A percentile compares a stretch with the other conserved stretches of the same genome.
Evolutionary conservation across 495 filamentous ascomycete species (phyloP).

Genomic region (Aspergillus taichungensis): DNA sequence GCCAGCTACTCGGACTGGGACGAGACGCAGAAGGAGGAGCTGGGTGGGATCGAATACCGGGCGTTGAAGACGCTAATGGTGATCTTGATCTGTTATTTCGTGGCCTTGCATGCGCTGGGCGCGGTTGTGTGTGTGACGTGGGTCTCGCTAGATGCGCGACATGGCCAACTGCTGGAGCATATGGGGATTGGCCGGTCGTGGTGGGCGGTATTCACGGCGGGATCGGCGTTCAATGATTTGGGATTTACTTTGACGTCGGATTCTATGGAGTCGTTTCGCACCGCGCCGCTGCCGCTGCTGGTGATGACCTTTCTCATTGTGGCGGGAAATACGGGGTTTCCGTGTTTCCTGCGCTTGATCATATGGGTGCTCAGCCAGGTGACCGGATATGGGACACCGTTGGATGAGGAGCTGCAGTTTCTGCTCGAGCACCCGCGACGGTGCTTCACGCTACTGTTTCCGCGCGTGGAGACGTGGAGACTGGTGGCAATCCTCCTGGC

Average conservation of each 20-base stretch:
- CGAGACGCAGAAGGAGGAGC: slow-evolving; percentile 73
- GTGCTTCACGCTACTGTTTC: slow-evolving; percentile 84
- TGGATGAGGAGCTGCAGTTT: slow-evolving; percentile 75
- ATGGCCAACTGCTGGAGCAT: slow-evolving; percentile 43
- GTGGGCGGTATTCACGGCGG: slow-evolving; percentile 79
- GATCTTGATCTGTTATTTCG: slow-evolving; percentile 61
- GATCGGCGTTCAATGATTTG: slow-evolving; percentile 74
- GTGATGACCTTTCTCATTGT: slow-evolving; percentile 70
- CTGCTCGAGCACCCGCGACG: slow-evolving; percentile 81
- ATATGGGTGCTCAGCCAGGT: slow-evolving; percentile 61
- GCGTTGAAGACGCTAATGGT: slow-evolving; percentile 68
- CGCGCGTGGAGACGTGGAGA: slow-evolving; percentile 75
- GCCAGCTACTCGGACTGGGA: slow-evolving; percentile 17
- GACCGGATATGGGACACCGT: slow-evolving; percentile 41
- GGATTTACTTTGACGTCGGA: slow-evolving; percentile 75
- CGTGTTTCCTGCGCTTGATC: slow-evolving; percentile 73
- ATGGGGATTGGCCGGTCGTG: slow-evolving; percentile 52
- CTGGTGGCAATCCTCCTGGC: slow-evolving; percentile 66
- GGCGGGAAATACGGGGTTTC: slow-evolving; percentile 83
- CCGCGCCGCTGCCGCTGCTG: slow-evolving; percentile 56
- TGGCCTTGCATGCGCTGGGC: slow-evolving; percentile 58
- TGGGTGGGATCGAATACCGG: slow-evolving; percentile 85
- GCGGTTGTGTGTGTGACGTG: slow-evolving; percentile 58
- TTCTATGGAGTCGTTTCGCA: slow-evolving; percentile 75
- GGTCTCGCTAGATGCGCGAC: slow-evolving; percentile 48